These are phyloP conservation scores for Plasmodium sp. DNA, from an alignment of 169 alveolate genomes.

Conservation along the genomic window DNA sequence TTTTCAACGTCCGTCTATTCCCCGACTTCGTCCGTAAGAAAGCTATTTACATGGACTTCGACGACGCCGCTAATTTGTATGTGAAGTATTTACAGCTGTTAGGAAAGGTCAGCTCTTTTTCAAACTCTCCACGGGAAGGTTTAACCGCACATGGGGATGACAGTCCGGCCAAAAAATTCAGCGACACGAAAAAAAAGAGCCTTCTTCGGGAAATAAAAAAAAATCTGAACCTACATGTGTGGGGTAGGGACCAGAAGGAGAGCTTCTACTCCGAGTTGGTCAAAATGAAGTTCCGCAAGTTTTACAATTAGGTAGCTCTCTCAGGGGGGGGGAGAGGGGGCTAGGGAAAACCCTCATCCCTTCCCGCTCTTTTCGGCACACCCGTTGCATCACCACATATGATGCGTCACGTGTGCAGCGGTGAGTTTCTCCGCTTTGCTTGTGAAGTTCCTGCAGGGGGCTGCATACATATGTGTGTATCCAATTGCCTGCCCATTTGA, in stretches of 20 bases:
- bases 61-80: conserved; percentile 25
- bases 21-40: conserved; percentile 19
- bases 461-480: too few relatives aligned
- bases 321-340: background rate
- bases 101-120: background rate
- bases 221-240: conserved; percentile 32
- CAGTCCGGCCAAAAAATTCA: background rate
- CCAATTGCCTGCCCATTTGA: background rate
- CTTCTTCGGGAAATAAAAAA: conserved; percentile 38
- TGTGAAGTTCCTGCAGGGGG: background rate
- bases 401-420: background rate
- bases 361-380: background rate
- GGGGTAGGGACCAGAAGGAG: conserved; percentile 31
- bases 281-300: conserved; percentile 49
- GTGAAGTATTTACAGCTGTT: conserved; percentile 14
- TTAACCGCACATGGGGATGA: background rate
- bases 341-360: background rate
- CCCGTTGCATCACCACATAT: background rate
- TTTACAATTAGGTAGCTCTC: conserved; percentile 15
- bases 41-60: conserved; percentile 31
- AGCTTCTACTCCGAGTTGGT: background rate
- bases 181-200: background rate
- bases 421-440: background rate
- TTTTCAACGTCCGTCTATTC: conserved; percentile 17
- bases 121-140: background rate